phyloP scores from a whole-genome alignment of 1,284 basidiomycete species.

The Sanguinoderma infundibulare region DNA sequence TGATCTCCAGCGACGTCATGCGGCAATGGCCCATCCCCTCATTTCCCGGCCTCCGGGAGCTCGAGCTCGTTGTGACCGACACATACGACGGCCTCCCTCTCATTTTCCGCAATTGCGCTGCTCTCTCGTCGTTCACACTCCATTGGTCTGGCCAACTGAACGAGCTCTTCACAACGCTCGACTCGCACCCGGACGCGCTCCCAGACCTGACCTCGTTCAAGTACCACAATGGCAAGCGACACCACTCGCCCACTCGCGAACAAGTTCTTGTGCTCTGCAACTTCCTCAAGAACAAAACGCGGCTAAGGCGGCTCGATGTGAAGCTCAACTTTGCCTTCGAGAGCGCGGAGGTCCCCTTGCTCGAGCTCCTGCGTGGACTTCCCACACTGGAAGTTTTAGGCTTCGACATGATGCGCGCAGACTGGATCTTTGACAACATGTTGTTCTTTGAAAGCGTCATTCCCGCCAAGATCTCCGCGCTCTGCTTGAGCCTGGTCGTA shows the following conservation, averaged over 20 bases:
- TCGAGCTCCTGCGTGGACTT: neutral
- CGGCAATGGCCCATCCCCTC: neutral
- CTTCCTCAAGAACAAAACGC: conserved; percentile 14
- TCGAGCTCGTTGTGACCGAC: neutral
- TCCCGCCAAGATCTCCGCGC: neutral
- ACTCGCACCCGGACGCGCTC: conserved; percentile 1
- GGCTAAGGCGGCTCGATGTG: conserved; percentile 14
- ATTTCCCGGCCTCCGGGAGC: neutral
- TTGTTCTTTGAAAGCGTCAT: neutral
- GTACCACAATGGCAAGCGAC: neutral
- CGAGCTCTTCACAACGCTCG: neutral
- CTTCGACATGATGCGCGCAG: neutral
- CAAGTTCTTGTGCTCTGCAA: neutral
- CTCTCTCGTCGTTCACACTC: neutral
- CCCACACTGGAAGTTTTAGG: conserved; percentile 14
- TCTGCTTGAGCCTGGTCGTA: neutral
- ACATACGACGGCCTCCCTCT: neutral
- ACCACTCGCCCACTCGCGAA: neutral
- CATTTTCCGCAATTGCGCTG: neutral
- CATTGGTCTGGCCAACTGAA: neutral
- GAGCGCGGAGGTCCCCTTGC: neutral
- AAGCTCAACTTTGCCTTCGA: neutral
- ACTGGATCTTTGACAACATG: neutral
- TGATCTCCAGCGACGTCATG: neutral
- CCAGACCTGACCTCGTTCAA: conserved; percentile 21